Conservation (phyloP, 148 eudicot genomes). For the Amaranthus palmeri region DNA sequence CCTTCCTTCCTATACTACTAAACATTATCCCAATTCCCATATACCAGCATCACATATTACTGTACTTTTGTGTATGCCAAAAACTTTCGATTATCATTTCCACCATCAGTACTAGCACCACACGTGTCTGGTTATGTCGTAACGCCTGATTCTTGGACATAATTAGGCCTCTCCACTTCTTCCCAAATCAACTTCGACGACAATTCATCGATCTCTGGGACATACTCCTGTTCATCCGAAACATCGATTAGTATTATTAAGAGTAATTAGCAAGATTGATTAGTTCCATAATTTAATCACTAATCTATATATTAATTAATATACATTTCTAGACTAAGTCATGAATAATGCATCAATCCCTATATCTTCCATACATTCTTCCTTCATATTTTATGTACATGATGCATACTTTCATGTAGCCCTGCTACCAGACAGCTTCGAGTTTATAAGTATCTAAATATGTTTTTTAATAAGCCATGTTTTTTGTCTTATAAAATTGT, state of each 20-base stretch:
- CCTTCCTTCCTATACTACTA: constrained; percentile 20
- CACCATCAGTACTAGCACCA: constrained; percentile 3
- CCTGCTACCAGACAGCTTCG: constrained; percentile 10
- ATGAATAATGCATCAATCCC: background rate
- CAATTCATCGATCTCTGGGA: constrained; percentile 71
- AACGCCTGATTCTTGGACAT: constrained; percentile 37
- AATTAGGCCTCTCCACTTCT: constrained; percentile 55
- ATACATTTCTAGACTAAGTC: background rate
- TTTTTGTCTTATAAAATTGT: background rate
- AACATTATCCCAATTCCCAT: constrained; percentile 12
- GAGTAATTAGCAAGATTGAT: constrained; percentile 12
- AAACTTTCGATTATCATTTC: constrained; percentile 1
- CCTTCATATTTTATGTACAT: background rate
- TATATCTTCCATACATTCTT: constrained; percentile 11
- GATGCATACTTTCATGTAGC: constrained; percentile 9
- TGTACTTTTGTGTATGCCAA: constrained; percentile 33
- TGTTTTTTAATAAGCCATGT: background rate
- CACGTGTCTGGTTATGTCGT: constrained; percentile 22
- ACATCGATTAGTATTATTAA: background rate
- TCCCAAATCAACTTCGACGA: constrained; percentile 80
- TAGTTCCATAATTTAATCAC: background rate
- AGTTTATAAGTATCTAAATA: constrained; percentile 6
- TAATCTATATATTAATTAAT: background rate
- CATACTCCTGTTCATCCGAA: constrained; percentile 52
- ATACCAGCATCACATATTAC: constrained; percentile 29